phyloP scores from a whole-genome alignment of 805 yeast species.

The Saturnispora sekii region DNA sequence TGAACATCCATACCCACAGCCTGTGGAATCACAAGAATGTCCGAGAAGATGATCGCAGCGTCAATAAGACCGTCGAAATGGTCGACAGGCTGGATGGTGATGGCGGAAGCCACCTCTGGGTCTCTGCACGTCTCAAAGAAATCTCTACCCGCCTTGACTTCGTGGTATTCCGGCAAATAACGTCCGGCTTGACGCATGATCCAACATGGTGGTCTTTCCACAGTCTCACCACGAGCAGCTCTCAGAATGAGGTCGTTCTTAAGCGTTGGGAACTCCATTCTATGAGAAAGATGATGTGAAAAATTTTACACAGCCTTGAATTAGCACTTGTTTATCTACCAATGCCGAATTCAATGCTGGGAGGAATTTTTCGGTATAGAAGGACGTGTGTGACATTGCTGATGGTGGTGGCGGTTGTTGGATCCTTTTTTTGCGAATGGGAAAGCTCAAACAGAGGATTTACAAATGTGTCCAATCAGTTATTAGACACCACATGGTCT shows the following conservation, averaged over 20 bases:
- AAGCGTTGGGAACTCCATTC: conserved; percentile 53
- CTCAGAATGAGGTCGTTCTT: conserved; percentile 85
- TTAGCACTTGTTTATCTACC: not conserved
- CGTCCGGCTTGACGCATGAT: conserved; percentile 98
- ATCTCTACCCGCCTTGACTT: conserved; percentile 75
- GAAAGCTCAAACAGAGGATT: conserved; percentile 26
- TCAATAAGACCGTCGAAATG: conserved; percentile 85
- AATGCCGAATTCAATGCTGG: not conserved
- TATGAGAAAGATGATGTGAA: not conserved
- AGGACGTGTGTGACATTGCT: conserved; percentile 59
- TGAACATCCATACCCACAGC: conserved; percentile 95
- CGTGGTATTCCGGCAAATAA: conserved; percentile 84
- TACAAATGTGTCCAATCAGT: not conserved
- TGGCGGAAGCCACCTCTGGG: conserved; percentile 86
- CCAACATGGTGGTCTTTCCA: conserved; percentile 98
- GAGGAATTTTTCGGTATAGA: conserved; percentile 40
- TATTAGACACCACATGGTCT: conserved; percentile 45
- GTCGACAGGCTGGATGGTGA: conserved; percentile 91
- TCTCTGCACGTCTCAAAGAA: conserved; percentile 94
- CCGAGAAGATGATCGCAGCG: conserved; percentile 95
- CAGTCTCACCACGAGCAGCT: conserved; percentile 83
- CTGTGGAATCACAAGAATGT: conserved; percentile 92
- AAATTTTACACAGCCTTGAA: not conserved
- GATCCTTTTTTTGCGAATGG: conserved; percentile 27
- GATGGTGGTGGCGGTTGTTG: conserved; percentile 37